Percentiles rank a stretch among this genome's conserved stretches.
Evolutionary conservation across 2,329 filamentous ascomycete species (phyloP).

Genomic region (Thielaviopsis punctulata): DNA sequence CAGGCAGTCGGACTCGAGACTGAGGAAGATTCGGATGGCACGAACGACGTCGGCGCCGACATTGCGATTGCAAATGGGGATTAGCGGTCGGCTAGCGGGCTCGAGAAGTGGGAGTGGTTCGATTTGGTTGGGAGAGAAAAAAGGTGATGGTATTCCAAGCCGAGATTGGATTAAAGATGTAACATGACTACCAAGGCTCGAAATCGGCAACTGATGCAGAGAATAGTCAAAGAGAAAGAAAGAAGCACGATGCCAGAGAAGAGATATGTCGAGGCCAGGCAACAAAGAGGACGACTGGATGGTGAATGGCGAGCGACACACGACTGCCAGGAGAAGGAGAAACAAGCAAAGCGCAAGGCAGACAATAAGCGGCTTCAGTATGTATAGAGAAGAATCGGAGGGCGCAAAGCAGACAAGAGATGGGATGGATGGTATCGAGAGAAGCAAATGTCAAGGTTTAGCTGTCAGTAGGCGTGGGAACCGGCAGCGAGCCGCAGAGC

Average conservation of each 20-base stretch:
- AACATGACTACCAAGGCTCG: background rate
- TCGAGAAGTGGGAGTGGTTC: too few species aligned
- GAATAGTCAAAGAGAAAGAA: background rate
- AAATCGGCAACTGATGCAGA: background rate
- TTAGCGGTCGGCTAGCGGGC: background rate
- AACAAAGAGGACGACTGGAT: background rate
- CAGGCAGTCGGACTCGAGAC: conserved; percentile 2
- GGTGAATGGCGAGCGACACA: background rate
- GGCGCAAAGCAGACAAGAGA: background rate
- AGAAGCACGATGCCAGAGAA: background rate
- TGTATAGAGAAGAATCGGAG: background rate
- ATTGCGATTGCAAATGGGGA: background rate
- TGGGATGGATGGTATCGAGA: background rate
- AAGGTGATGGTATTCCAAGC: conserved; percentile 1
- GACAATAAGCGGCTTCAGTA: background rate
- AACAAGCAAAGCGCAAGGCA: background rate
- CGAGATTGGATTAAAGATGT: background rate
- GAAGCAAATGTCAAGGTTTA: too few species aligned
- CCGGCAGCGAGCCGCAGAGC: too few species aligned
- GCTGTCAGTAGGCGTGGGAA: too few species aligned
- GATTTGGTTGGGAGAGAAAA: background rate
- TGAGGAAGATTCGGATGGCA: background rate
- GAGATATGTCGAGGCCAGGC: background rate
- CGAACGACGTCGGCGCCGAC: conserved; percentile 3
- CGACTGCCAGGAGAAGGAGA: too few species aligned